phyloP scores from a whole-genome alignment of 2,329 filamentous ascomycete genomes.

The Cladobotryum protrusum region DNA sequence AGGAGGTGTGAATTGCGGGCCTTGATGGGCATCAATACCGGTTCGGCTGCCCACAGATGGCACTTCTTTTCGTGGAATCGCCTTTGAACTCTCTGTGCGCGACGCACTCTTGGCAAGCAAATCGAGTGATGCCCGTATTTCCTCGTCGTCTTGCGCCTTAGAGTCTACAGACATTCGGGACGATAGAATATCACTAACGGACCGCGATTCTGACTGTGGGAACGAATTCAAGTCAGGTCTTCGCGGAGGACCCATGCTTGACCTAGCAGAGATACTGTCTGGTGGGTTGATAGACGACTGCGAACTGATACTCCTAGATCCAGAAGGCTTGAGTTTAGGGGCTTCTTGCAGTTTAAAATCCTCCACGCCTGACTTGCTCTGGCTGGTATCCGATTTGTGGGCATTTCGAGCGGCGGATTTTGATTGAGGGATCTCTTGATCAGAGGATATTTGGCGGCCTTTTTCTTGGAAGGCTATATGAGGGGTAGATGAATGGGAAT shows the following conservation, averaged over 20 bases:
- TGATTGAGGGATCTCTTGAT: slow-evolving; percentile 48
- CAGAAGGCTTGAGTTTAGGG: slow-evolving; percentile 52
- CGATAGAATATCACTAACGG: slow-evolving; percentile 28
- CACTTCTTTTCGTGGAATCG: slow-evolving; percentile 61
- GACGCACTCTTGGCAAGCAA: slow-evolving; percentile 34
- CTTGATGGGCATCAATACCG: slow-evolving; percentile 29
- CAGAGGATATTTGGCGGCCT: slow-evolving; percentile 52
- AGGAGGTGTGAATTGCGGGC: not conserved
- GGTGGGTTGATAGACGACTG: slow-evolving; percentile 34
- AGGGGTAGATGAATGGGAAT: slow-evolving; percentile 59
- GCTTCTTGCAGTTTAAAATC: slow-evolving; percentile 77
- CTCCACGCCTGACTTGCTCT: slow-evolving; percentile 28
- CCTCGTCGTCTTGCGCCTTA: slow-evolving; percentile 50
- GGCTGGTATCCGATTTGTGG: slow-evolving; percentile 31
- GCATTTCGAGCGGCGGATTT: slow-evolving; percentile 44
- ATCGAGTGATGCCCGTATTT: slow-evolving; percentile 37
- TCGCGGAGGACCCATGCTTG: slow-evolving; percentile 27
- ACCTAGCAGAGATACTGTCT: slow-evolving; percentile 28
- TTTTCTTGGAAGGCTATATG: slow-evolving; percentile 92
- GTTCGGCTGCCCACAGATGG: slow-evolving; percentile 34
- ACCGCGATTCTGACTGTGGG: slow-evolving; percentile 23
- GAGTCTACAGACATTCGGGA: slow-evolving; percentile 55
- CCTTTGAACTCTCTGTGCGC: slow-evolving; percentile 37
- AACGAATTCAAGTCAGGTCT: slow-evolving; percentile 19
- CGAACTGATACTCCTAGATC: slow-evolving; percentile 37